These are phyloP conservation scores for Casuarina equisetifolia DNA, from an alignment of 306 rosid genomes.

Conservation along the genomic window DNA sequence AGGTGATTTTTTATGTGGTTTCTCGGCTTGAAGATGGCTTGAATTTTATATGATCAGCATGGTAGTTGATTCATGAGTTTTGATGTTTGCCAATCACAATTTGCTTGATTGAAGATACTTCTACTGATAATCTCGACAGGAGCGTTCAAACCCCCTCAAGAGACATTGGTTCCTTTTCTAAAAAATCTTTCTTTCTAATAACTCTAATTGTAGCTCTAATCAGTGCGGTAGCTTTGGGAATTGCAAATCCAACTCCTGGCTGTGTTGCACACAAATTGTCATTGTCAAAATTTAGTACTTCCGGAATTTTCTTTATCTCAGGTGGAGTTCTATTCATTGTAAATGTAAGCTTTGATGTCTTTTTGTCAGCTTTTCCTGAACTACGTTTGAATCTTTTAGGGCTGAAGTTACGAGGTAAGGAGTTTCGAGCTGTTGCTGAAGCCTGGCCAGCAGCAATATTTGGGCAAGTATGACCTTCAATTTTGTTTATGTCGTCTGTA, in stretches of 20 bases:
- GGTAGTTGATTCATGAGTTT: background rate
- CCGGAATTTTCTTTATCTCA: slow-evolving; percentile 7
- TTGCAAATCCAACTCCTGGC: slow-evolving; percentile 10
- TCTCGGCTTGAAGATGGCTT: background rate
- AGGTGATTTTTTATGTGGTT: background rate
- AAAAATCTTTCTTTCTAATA: background rate
- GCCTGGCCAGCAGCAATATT: slow-evolving; percentile 1
- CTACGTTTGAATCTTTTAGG: slow-evolving; percentile 8
- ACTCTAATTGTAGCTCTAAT: slow-evolving; percentile 13
- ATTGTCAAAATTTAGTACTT: slow-evolving; percentile 12
- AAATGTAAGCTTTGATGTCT: background rate
- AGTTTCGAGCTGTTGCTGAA: background rate
- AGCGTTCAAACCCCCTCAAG: background rate
- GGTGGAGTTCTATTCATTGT: slow-evolving; percentile 6
- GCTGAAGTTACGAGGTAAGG: background rate
- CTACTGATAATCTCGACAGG: background rate
- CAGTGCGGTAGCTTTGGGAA: slow-evolving; percentile 8
- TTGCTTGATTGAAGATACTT: background rate
- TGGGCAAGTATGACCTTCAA: slow-evolving; percentile 3
- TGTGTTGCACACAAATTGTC: background rate
- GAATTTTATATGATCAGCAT: background rate
- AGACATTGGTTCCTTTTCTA: background rate
- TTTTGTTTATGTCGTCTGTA: background rate
- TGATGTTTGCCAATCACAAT: background rate
- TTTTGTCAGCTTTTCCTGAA: background rate